Evolutionary conservation across 768 basidiomycete species (phyloP).

Genomic region (Auricularia sp.): DNA sequence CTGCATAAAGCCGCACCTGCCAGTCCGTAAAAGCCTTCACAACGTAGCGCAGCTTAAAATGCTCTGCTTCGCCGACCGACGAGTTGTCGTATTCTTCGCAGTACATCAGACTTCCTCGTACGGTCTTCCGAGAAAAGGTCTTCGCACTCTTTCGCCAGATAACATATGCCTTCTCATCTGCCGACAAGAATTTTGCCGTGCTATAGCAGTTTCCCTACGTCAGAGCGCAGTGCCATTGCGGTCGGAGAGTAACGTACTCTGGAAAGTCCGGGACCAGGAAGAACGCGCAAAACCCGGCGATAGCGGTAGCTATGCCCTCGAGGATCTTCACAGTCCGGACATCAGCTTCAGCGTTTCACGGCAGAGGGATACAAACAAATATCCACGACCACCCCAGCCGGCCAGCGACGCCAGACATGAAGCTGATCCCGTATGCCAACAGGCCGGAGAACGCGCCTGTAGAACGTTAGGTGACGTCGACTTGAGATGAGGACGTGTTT

Average conservation of each 20-base stretch:
- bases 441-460: constrained; percentile 53
- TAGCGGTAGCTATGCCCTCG: constrained; percentile 53
- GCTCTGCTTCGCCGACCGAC: constrained; percentile 50
- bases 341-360: no score
- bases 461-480: no score
- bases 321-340: constrained; percentile 32
- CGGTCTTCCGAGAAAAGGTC: no score
- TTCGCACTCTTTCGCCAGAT: constrained; percentile 44
- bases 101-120: no score
- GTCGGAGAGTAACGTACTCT: neutral
- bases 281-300: constrained; percentile 42
- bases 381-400: constrained; percentile 59
- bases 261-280: neutral
- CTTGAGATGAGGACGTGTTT: no score
- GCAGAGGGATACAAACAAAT: constrained; percentile 28
- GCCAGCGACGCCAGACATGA: constrained; percentile 37
- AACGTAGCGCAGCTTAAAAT: constrained; percentile 43
- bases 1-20: constrained; percentile 33
- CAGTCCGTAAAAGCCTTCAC: constrained; percentile 48
- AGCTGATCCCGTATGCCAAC: constrained; percentile 44
- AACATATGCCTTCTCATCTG: constrained; percentile 46
- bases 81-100: constrained; percentile 43
- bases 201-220: constrained; percentile 13
- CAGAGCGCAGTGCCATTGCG: no score
- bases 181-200: constrained; percentile 50